phyloP scores from a whole-genome alignment of 1,284 basidiomycete genomes.

The Cryptococcus maquisensis region DNA sequence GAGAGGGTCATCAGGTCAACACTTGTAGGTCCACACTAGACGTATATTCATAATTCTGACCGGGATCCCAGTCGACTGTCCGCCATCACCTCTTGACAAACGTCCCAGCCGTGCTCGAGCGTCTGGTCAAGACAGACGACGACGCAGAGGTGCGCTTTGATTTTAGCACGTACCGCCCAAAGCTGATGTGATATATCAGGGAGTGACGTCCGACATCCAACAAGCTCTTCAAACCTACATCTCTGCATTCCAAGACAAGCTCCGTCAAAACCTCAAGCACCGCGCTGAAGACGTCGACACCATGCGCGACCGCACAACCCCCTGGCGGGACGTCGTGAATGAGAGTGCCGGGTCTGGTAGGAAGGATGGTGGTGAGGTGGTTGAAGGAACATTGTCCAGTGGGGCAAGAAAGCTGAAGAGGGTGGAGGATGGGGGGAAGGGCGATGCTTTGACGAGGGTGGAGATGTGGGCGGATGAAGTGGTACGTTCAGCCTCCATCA shows the following conservation, averaged over 20 bases:
- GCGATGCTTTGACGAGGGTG: conserved; percentile 26
- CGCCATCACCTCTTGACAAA: conserved; percentile 41
- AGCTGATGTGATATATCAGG: neutral
- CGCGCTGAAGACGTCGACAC: conserved; percentile 28
- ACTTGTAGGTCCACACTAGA: conserved; percentile 19
- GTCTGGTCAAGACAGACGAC: conserved; percentile 29
- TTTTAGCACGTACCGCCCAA: neutral
- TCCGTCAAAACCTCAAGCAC: conserved; percentile 19
- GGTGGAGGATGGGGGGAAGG: conserved; percentile 29
- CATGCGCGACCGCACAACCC: conserved; percentile 34
- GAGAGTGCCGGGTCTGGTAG: conserved; percentile 3
- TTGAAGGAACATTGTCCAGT: neutral
- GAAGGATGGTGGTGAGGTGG: neutral
- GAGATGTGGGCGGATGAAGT: conserved; percentile 40
- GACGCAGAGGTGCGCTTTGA: conserved; percentile 31
- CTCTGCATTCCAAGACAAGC: conserved; percentile 18
- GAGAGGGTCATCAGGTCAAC: conserved; percentile 36
- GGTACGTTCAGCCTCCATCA: conserved; percentile 25
- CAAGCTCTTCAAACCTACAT: conserved; percentile 17
- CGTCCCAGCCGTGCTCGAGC: conserved; percentile 22
- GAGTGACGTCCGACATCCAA: conserved; percentile 9
- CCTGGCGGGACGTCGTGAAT: conserved; percentile 29
- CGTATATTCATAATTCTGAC: neutral
- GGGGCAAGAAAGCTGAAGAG: conserved; percentile 17
- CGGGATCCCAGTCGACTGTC: conserved; percentile 29